Percentiles rank a stretch among this genome's conserved stretches.
Evolutionary conservation across 345 rosid species (phyloP).

Genomic region (Clarkia xantiana): DNA sequence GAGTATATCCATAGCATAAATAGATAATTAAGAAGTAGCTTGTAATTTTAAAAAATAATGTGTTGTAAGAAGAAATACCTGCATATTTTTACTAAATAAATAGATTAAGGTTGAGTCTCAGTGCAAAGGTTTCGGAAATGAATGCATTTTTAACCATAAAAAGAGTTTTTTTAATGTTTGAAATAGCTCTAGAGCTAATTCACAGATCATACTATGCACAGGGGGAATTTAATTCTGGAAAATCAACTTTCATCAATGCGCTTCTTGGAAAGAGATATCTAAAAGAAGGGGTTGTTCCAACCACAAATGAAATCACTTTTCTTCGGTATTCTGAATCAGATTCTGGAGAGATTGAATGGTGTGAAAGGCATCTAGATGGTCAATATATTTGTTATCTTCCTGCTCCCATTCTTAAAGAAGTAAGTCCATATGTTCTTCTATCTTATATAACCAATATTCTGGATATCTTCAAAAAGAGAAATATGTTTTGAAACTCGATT

Average conservation of each 20-base stretch:
- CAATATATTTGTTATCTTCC: conserved; percentile 75
- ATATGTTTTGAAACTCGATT: too few relatives aligned
- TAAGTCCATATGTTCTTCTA: conserved; percentile 20
- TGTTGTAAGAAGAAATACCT: too few relatives aligned
- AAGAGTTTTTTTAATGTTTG: not conserved
- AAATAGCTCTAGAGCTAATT: conserved; percentile 2
- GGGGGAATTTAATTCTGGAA: conserved; percentile 98
- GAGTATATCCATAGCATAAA: too few relatives aligned
- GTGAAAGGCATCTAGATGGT: conserved; percentile 91
- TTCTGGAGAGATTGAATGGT: conserved; percentile 49
- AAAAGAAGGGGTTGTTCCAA: conserved; percentile 85
- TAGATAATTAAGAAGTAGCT: not conserved
- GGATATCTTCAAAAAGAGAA: too few relatives aligned
- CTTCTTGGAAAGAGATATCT: conserved; percentile 86
- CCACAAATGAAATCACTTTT: conserved; percentile 88
- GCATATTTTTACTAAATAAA: too few relatives aligned
- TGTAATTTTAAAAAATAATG: too few relatives aligned
- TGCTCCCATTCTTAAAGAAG: conserved; percentile 84
- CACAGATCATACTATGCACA: conserved; percentile 10
- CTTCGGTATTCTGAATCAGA: conserved; percentile 53
- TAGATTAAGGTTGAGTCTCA: too few relatives aligned
- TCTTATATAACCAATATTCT: not conserved
- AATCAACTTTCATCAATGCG: conserved; percentile 88
- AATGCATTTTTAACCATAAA: not conserved
- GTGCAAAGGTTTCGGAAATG: too few relatives aligned